Base-by-base conservation (phyloP, 2,329 filamentous ascomycete species). In the Curvularia eragrostidis region DNA sequence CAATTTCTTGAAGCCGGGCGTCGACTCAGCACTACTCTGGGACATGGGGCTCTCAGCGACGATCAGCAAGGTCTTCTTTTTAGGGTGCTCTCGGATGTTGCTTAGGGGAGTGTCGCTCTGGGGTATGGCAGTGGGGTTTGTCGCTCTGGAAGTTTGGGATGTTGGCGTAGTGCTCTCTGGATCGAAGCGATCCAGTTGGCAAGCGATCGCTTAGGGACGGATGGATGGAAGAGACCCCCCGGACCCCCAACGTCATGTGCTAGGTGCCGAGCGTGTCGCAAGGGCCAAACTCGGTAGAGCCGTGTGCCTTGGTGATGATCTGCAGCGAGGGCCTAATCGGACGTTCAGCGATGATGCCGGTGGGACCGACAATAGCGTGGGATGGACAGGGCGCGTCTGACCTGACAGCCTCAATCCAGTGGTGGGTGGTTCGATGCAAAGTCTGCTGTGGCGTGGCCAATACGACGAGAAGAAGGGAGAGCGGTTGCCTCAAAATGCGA, bases 61-160 rank as follows among this genome's bases (percentile, higher is more conserved):
- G 50, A 47, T 48, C 34, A 52, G 43, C n/a, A 15, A 48, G 24
- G 21, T 34, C 19, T 39, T 48, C 47, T 47, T 52, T 26, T 52
- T 23, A 19, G 49, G 44, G 39, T 38, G 56, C 56, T 56, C 48
- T 53, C 48, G 56, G 52, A 44, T 48, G 50, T 43, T 61, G 58
- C 58, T 46, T 54, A 30, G 55, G 43, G 50, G 21, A 26, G 30
- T 49, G 44, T 28, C 36, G 50, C 46, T 54, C 44, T 48, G 50
- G 49, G 49, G 54, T 53, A 36, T 28, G 34, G 48, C 12, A 42
- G 36, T 54, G 50, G 55, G 44, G 18, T 47, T 41, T 41, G 50
- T 48, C 38, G 54, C 54, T 49, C 24, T 58, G 23, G 51, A 34
- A 28, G n/a, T 38, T 12, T 39, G 30, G 30, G 30, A 39, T 48